phyloP scores from a whole-genome alignment of 2,329 filamentous ascomycete genomes.

The Rugonectria rugulosa region DNA sequence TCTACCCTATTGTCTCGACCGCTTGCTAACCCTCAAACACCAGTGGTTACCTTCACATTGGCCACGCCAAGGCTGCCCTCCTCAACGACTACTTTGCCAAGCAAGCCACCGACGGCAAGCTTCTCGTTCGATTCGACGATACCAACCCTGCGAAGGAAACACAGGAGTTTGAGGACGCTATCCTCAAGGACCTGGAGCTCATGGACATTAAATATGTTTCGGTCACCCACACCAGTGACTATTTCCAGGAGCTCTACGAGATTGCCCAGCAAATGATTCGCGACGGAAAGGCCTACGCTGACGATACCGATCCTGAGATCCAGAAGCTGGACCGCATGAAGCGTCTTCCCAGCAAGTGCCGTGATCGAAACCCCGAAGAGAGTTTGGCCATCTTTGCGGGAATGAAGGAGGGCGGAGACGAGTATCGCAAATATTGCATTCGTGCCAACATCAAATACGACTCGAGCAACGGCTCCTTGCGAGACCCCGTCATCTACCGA shows the following conservation, averaged over 20 bases:
- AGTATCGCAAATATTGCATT: constrained; percentile 88
- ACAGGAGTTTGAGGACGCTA: constrained; percentile 93
- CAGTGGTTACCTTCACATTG: constrained; percentile 89
- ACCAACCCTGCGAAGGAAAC: constrained; percentile 98
- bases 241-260: constrained; percentile 92
- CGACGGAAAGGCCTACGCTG: constrained; percentile 88
- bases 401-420: constrained; percentile 86
- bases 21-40: constrained; percentile 23
- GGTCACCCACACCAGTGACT: constrained; percentile 91
- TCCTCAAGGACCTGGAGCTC: constrained; percentile 87
- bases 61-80: constrained; percentile 91
- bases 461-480: constrained; percentile 93
- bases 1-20: constrained; percentile 19
- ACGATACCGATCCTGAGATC: constrained; percentile 89
- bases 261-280: constrained; percentile 85
- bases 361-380: constrained; percentile 81
- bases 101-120: constrained; percentile 87
- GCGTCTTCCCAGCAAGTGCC: constrained; percentile 80
- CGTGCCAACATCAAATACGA: constrained; percentile 93
- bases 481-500: constrained; percentile 96
- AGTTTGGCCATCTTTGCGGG: constrained; percentile 86
- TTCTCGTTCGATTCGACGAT: constrained; percentile 94
- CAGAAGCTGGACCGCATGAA: constrained; percentile 88
- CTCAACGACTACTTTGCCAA: constrained; percentile 98
- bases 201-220: constrained; percentile 92